phyloP scores from a whole-genome alignment of 2,329 filamentous ascomycete species.

The Tolypocladium tropicale region DNA sequence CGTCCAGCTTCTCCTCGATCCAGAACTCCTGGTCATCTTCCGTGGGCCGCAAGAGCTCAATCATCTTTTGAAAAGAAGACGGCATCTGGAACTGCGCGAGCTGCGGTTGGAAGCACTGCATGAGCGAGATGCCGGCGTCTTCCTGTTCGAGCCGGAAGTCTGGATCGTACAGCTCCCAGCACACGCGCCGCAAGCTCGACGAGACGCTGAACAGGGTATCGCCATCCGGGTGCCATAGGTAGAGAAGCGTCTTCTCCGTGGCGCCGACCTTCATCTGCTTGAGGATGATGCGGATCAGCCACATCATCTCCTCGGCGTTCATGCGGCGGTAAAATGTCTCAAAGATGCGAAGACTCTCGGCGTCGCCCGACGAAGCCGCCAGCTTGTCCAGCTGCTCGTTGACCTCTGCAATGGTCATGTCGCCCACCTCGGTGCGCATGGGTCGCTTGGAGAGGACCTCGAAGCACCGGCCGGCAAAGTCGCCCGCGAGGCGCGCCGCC shows the following conservation, averaged over 20 bases:
- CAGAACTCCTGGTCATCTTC: constrained; percentile 72
- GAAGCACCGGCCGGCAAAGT: constrained; percentile 84
- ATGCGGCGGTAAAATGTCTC: constrained; percentile 78
- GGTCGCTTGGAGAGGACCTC: constrained; percentile 79
- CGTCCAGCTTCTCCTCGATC: constrained; percentile 97
- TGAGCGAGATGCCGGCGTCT: constrained; percentile 64
- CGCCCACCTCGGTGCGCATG: constrained; percentile 60
- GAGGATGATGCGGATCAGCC: constrained; percentile 88
- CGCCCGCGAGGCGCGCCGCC: constrained; percentile 62
- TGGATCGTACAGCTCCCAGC: constrained; percentile 82
- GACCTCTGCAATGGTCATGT: constrained; percentile 81
- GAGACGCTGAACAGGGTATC: constrained; percentile 80
- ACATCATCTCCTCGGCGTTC: constrained; percentile 88
- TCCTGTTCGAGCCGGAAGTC: constrained; percentile 63
- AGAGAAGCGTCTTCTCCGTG: constrained; percentile 79
- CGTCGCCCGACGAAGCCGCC: constrained; percentile 64
- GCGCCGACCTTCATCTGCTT: constrained; percentile 66
- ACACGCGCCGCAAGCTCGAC: constrained; percentile 80
- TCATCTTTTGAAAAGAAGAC: constrained; percentile 66
- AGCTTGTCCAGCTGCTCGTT: constrained; percentile 77
- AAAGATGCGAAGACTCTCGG: constrained; percentile 74
- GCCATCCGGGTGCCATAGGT: constrained; percentile 71
- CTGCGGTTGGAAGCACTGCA: constrained; percentile 96
- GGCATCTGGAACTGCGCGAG: constrained; percentile 86
- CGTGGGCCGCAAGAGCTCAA: constrained; percentile 53